Evolutionary conservation across 768 basidiomycete genomes (phyloP).

Genomic region (Lyophyllum decastes): DNA sequence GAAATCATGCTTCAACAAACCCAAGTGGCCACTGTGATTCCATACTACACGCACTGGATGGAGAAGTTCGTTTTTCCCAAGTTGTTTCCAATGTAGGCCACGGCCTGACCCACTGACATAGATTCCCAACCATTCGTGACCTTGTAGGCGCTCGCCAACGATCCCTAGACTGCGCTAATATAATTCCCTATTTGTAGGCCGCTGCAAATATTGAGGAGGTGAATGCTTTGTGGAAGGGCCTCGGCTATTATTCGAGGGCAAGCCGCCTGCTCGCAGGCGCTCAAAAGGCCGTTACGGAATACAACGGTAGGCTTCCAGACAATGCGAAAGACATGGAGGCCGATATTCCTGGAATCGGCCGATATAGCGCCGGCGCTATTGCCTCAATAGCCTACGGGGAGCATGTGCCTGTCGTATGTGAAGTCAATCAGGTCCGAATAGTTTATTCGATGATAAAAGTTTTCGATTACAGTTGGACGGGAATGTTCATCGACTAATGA

Average conservation of each 20-base stretch:
- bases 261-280: conserved; percentile 83
- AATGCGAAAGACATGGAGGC: conserved; percentile 82
- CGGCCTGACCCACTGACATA: conserved; percentile 26
- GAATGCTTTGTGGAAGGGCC: conserved; percentile 87
- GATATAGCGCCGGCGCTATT: conserved; percentile 86
- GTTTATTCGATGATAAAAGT: not conserved
- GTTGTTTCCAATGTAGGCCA: not conserved
- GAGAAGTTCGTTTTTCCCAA: conserved; percentile 50
- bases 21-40: conserved; percentile 90
- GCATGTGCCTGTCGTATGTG: conserved; percentile 78
- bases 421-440: not conserved
- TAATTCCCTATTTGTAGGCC: conserved; percentile 43
- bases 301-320: conserved; percentile 71
- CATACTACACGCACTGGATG: conserved; percentile 92
- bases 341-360: conserved; percentile 83
- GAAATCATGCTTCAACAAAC: conserved; percentile 98
- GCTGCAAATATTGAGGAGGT: conserved; percentile 78
- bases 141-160: conserved; percentile 48
- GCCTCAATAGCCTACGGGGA: conserved; percentile 89
- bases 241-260: conserved; percentile 90
- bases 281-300: conserved; percentile 69
- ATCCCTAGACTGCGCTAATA: conserved; percentile 6
- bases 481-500: conserved; percentile 85
- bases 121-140: conserved; percentile 81
- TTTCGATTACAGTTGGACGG: conserved; percentile 69